Percentiles rank a stretch among this genome's conserved stretches.
Conservation (phyloP, 305 asterid genomes). For the Fraxinus latifolia region DNA sequence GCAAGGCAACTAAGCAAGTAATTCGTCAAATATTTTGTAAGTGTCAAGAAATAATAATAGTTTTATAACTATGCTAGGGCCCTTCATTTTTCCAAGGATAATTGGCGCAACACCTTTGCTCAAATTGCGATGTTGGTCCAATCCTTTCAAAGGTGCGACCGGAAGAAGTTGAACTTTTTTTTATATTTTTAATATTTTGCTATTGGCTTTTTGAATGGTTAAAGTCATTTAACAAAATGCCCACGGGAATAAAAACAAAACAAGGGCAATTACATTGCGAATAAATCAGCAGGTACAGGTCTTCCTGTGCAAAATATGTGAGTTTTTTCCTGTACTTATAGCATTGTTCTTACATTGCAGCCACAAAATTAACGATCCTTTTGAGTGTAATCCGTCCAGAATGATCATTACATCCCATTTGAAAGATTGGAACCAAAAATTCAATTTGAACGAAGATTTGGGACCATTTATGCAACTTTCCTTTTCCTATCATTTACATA, state of each 20-base stretch:
- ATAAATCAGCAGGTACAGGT: too few species aligned
- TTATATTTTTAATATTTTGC: too few species aligned
- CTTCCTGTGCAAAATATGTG: too few species aligned
- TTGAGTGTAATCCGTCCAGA: too few species aligned
- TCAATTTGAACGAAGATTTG: too few species aligned
- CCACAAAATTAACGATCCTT: too few species aligned
- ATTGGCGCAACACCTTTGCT: not conserved
- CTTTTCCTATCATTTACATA: not conserved
- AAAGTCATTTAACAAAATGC: not conserved
- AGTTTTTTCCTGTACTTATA: too few species aligned
- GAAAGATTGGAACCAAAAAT: too few species aligned
- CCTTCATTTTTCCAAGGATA: not conserved
- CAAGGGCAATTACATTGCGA: not conserved
- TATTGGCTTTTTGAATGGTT: not conserved
- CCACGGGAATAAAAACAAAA: not conserved
- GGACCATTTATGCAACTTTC: not conserved
- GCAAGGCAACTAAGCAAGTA: constrained; percentile 12
- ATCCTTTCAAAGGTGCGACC: not conserved
- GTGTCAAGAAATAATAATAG: not conserved
- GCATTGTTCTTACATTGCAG: too few species aligned
- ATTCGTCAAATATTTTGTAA: not conserved
- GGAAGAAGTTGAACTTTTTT: not conserved
- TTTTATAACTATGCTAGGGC: not conserved
- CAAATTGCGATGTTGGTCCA: not conserved
- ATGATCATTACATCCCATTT: too few species aligned